A percentile compares a stretch with the other conserved stretches of the same genome.
phyloP scores from a whole-genome alignment of 345 rosid genomes.

The Eucalyptus polybractea region DNA sequence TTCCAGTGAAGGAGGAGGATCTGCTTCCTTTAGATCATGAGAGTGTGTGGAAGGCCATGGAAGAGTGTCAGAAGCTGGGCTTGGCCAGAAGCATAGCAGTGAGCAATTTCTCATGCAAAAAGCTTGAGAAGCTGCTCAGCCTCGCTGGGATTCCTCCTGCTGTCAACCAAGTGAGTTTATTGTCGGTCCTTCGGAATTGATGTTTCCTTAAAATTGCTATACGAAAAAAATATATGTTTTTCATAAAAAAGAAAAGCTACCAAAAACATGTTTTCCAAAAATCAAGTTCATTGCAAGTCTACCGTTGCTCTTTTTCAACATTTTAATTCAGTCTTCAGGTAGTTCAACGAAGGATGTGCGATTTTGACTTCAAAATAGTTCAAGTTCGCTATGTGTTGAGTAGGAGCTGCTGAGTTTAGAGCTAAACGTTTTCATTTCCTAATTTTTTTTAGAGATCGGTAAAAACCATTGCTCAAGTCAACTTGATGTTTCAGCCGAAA shows the following conservation, averaged over 20 bases:
- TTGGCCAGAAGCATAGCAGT: slow-evolving; percentile 18
- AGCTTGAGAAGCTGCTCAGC: slow-evolving; percentile 11
- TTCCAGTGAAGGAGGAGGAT: neutral
- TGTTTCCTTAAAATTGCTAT: neutral
- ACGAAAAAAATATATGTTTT: too few relatives aligned
- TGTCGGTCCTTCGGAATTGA: neutral
- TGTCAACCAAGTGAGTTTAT: slow-evolving; percentile 13
- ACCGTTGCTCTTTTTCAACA: neutral
- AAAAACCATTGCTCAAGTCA: neutral
- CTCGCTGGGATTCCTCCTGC: slow-evolving; percentile 13
- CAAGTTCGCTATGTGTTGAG: neutral
- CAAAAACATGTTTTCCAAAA: neutral
- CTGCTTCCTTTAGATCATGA: neutral
- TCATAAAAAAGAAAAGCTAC: neutral
- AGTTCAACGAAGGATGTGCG: neutral
- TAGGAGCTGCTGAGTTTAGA: neutral
- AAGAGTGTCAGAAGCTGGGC: slow-evolving; percentile 20
- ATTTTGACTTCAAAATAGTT: neutral
- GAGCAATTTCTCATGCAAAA: slow-evolving; percentile 16
- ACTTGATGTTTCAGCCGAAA: neutral
- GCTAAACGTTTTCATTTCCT: neutral
- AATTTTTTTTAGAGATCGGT: too few relatives aligned
- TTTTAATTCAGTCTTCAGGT: neutral
- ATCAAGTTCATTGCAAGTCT: neutral
- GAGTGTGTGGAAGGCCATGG: slow-evolving; percentile 26